These are phyloP conservation scores for Jamesozyma rosinii DNA, from an alignment of 805 yeast genomes.

Conservation along the genomic window DNA sequence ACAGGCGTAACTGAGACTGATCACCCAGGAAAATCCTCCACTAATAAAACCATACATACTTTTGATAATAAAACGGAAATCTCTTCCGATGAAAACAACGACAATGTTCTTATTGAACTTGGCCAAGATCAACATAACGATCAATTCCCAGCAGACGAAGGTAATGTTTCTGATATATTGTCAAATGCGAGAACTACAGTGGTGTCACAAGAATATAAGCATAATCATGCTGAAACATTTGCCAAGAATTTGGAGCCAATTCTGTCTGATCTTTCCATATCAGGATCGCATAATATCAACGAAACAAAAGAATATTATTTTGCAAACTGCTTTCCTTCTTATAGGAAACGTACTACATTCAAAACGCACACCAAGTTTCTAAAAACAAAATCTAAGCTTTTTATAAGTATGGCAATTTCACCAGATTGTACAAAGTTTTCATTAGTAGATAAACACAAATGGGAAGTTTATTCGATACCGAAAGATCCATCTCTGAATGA, in stretches of 20 bases:
- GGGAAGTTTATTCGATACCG: constrained; percentile 61
- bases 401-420: constrained; percentile 51
- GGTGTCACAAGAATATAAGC: constrained; percentile 1
- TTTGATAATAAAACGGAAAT: constrained; percentile 4
- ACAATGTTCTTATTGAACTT: neutral
- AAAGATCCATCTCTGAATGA: constrained; percentile 3
- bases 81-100: constrained; percentile 1
- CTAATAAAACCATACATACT: neutral
- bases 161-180: constrained; percentile 10
- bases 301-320: constrained; percentile 54
- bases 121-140: neutral
- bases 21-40: neutral
- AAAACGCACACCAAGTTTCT: constrained; percentile 45
- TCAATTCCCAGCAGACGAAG: neutral
- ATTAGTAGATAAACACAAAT: constrained; percentile 54
- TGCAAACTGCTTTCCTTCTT: constrained; percentile 75
- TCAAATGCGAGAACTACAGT: constrained; percentile 19
- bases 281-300: constrained; percentile 13
- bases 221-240: neutral
- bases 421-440: constrained; percentile 59
- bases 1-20: constrained; percentile 3
- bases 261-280: neutral
- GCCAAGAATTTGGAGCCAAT: neutral
- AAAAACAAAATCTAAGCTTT: constrained; percentile 38
- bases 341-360: constrained; percentile 51